Evolutionary conservation across 129 eudicot species (phyloP).

Genomic region (Chrysanthemum lavandulifolium): DNA sequence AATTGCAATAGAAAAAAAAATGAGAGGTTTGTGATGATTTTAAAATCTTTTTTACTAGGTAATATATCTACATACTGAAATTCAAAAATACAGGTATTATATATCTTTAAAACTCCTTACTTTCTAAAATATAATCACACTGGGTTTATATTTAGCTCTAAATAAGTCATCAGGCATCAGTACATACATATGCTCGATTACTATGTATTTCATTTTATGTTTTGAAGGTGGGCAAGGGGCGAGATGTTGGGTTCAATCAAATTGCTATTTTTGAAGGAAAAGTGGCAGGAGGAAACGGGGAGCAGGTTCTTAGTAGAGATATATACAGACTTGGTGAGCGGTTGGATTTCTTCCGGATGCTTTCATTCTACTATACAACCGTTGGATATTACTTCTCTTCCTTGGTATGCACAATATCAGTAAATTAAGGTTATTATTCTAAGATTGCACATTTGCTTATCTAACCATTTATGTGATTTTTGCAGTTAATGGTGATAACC

Average conservation of each 20-base stretch:
- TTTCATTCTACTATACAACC: slow-evolving; percentile 91
- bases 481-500: slow-evolving; percentile 88
- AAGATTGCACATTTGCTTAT: background rate
- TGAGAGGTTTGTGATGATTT: no score
- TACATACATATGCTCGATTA: no score
- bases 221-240: slow-evolving; percentile 72
- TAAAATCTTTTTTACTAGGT: background rate
- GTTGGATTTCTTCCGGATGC: slow-evolving; percentile 92
- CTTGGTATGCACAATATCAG: slow-evolving; percentile 49
- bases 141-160: no score
- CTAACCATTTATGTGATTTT: slow-evolving; percentile 3
- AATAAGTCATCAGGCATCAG: no score
- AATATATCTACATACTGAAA: background rate
- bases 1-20: no score
- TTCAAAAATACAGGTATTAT: slow-evolving; percentile 46
- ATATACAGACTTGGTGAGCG: slow-evolving; percentile 96
- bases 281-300: slow-evolving; percentile 99
- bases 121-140: no score
- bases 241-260: slow-evolving; percentile 98
- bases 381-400: slow-evolving; percentile 91
- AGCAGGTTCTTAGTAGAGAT: slow-evolving; percentile 96
- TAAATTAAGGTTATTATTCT: background rate
- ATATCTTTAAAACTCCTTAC: no score
- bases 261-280: slow-evolving; percentile 94
- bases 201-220: no score